phyloP scores from a whole-genome alignment of 140 eudicot genomes.

The Cichorium intybus region DNA sequence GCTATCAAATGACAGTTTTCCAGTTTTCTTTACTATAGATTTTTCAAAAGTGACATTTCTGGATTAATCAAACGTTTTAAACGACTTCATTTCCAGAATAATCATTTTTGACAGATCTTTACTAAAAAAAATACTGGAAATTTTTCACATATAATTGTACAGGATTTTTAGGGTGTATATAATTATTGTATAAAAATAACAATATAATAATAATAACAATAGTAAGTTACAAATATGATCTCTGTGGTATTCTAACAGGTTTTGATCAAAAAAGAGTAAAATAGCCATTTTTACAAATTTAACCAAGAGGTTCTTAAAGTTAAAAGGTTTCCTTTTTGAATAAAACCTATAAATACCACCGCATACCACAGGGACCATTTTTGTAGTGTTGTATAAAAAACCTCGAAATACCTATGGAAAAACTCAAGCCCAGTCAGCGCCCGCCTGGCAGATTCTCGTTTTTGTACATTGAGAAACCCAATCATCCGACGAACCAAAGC shows the following conservation, averaged over 20 bases:
- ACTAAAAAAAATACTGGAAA: no score
- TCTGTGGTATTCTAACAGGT: neutral
- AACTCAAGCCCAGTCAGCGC: constrained; percentile 89
- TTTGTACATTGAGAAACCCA: constrained; percentile 84
- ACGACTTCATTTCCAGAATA: neutral
- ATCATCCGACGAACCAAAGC: constrained; percentile 91
- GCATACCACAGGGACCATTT: no score
- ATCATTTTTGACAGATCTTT: neutral
- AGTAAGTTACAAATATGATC: neutral
- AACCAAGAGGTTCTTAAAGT: no score
- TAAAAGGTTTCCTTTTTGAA: neutral
- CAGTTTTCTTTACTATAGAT: neutral
- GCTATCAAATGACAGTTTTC: no score
- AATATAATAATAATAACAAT: no score
- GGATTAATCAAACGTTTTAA: neutral
- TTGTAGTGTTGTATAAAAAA: no score
- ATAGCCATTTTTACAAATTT: neutral
- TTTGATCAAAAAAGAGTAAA: neutral
- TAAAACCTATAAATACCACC: no score
- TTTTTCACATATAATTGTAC: neutral
- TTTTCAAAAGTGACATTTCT: neutral
- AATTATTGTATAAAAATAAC: neutral
- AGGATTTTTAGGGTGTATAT: neutral
- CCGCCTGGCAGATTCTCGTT: constrained; percentile 84
- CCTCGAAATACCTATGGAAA: constrained; percentile 59